Base-by-base conservation (phyloP, 2,329 filamentous ascomycete species). In the Aspergillus quadricinctus region DNA sequence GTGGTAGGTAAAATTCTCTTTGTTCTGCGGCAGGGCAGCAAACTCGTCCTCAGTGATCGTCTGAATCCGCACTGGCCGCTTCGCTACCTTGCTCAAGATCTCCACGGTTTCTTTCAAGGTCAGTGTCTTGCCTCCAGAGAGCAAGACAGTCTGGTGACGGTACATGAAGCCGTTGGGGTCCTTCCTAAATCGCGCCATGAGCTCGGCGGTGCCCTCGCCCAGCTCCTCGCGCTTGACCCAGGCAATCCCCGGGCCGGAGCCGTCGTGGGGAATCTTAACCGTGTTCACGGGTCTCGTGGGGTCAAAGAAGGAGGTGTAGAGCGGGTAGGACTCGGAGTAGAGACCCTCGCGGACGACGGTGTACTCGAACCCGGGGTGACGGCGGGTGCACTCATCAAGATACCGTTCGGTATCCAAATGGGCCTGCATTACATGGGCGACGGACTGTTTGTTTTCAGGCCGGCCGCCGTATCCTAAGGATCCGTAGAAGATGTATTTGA, bases 311-410 rank as follows among this genome's bases (percentile, higher is more conserved):
- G 77, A 77, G 0, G 81, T 81, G 67, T 85, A 86, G 55, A 85
- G 76, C 9, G 82, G 82, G 69, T 80, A 85, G 0, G 80, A 83
- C 64, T 86, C 83, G 2, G 77, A 76, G 66, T 85, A 86, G 21
- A 85, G 65, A 0, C 83, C 83, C 63, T 84, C 81, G 4, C 83
- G 77, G 23, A 85, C 63, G 23, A 76, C 68, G 4, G 82, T 83
- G 62, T 78, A 82, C 1, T 73, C 74, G 45, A 81, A 68, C 23
- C 23, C 23, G 23, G 23, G 23, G 23, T 25, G 23, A 9, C 63
- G 62, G 2, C 48, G 51, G 0, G 65, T 62, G 1, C 70, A 66
- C n/a, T 66, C 63, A 8, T 64, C 63, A 17, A 85, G 73, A 60
- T 82, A 77, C 11, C 69, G 62, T 66, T 86, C 82, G 11, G 81